phyloP scores from a whole-genome alignment of 2,329 filamentous ascomycete genomes.

The Arthrinium puccinioides region DNA sequence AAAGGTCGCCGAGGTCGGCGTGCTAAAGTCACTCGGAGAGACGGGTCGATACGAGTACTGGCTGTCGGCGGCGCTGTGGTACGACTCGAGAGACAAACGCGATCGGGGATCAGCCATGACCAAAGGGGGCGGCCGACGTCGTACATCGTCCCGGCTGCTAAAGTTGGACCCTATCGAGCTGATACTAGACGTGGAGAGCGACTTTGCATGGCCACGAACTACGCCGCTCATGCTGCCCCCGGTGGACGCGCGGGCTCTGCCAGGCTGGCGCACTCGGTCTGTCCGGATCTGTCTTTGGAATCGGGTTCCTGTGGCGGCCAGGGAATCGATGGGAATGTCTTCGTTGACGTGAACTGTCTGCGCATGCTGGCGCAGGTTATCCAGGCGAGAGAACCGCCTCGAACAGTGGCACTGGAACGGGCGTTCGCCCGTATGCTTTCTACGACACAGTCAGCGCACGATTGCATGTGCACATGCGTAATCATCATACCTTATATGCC shows the following conservation, averaged over 20 bases:
- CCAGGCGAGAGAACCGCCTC: slow-evolving; percentile 83
- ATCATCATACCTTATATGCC: slow-evolving; percentile 71
- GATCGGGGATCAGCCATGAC: slow-evolving; percentile 73
- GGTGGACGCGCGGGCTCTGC: slow-evolving; percentile 70
- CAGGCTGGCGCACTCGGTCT: slow-evolving; percentile 70
- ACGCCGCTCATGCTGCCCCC: slow-evolving; percentile 65
- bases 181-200: slow-evolving; percentile 80
- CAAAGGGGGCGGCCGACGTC: slow-evolving; percentile 71
- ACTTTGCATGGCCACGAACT: slow-evolving; percentile 72
- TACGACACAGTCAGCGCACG: slow-evolving; percentile 29
- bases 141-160: slow-evolving; percentile 56
- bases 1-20: slow-evolving; percentile 77
- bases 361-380: slow-evolving; percentile 93
- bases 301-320: slow-evolving; percentile 84
- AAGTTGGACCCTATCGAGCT: slow-evolving; percentile 61
- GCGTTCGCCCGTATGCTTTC: slow-evolving; percentile 95
- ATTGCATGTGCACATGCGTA: not conserved
- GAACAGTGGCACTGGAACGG: slow-evolving; percentile 96
- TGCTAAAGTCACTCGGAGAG: slow-evolving; percentile 70
- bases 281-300: slow-evolving; percentile 90
- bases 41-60: slow-evolving; percentile 60
- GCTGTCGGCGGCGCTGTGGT: slow-evolving; percentile 55
- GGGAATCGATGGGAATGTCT: slow-evolving; percentile 87
- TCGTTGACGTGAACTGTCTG: slow-evolving; percentile 98
- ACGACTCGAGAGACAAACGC: slow-evolving; percentile 61